phyloP scores from a whole-genome alignment of 805 yeast species.

The Candida pini region DNA sequence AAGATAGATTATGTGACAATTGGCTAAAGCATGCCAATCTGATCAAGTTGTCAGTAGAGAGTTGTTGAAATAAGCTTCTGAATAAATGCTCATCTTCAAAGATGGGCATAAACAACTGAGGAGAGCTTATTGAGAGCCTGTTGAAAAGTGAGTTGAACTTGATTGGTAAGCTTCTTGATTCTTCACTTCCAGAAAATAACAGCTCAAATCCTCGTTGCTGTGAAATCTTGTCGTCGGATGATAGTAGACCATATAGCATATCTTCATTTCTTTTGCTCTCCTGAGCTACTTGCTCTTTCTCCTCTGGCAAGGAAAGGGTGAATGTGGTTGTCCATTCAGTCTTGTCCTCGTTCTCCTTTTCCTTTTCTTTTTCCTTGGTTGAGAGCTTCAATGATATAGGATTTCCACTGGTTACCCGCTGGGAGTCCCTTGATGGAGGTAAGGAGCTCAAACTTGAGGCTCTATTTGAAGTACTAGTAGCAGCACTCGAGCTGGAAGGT shows the following conservation, averaged over 20 bases:
- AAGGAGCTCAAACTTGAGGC: constrained; percentile 4
- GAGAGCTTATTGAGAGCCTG: constrained; percentile 17
- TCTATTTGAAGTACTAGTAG: too few species aligned
- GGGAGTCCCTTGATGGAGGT: background rate
- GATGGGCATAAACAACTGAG: constrained; percentile 17
- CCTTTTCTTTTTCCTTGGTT: constrained; percentile 12
- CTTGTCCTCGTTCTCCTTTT: constrained; percentile 10
- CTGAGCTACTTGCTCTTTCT: background rate
- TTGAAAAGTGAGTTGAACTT: constrained; percentile 21
- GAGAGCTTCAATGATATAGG: background rate
- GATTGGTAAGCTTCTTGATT: constrained; percentile 7
- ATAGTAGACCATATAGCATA: constrained; percentile 17
- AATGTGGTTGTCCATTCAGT: constrained; percentile 13
- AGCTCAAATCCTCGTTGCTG: constrained; percentile 18
- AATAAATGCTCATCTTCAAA: constrained; percentile 13
- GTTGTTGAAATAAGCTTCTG: constrained; percentile 8
- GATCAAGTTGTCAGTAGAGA: constrained; percentile 25
- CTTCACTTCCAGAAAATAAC: constrained; percentile 5
- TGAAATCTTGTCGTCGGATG: constrained; percentile 16
- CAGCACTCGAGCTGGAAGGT: too few species aligned
- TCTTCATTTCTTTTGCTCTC: constrained; percentile 8
- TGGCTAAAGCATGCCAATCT: constrained; percentile 19
- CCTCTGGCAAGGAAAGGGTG: constrained; percentile 5
- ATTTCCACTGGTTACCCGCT: background rate
- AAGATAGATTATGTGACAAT: constrained; percentile 3